Conservation (phyloP, 1,284 basidiomycete genomes). For the Tilletia caries region DNA sequence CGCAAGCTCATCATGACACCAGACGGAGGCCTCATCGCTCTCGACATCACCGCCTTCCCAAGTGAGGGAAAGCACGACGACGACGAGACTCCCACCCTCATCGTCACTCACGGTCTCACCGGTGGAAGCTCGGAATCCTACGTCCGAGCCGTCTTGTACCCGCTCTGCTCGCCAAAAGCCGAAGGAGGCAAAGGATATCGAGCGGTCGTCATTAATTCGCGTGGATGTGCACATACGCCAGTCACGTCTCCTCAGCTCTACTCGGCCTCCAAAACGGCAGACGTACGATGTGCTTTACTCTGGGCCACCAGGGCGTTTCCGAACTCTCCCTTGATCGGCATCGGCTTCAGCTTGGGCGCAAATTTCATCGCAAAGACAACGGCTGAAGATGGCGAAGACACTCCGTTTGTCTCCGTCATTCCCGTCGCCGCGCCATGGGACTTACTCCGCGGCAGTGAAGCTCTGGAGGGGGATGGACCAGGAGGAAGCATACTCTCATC, state of each 20-base stretch:
- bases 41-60: conserved; percentile 33
- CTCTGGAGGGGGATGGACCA: conserved; percentile 57
- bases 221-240: conserved; percentile 87
- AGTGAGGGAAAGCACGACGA: conserved; percentile 19
- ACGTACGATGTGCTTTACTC: conserved; percentile 75
- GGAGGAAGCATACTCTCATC: conserved; percentile 60
- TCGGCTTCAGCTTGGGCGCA: conserved; percentile 91
- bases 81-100: conserved; percentile 34
- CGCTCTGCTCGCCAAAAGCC: conserved; percentile 36
- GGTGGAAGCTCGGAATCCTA: conserved; percentile 51
- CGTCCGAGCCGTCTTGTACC: conserved; percentile 42
- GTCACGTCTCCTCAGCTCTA: conserved; percentile 71
- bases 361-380: conserved; percentile 88
- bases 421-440: conserved; percentile 76
- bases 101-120: conserved; percentile 49
- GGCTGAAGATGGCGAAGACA: conserved; percentile 75
- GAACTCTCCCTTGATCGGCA: conserved; percentile 73
- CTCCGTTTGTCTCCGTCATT: conserved; percentile 72
- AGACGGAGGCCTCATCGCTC: conserved; percentile 46
- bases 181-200: conserved; percentile 63
- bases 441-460: conserved; percentile 58
- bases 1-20: conserved; percentile 44
- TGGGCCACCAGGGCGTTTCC: conserved; percentile 75
- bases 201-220: conserved; percentile 58
- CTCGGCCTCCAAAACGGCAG: conserved; percentile 74